Evolutionary conservation across 352 stramenopile species (phyloP).

Genomic region (Chrysophaeum taylorii): DNA sequence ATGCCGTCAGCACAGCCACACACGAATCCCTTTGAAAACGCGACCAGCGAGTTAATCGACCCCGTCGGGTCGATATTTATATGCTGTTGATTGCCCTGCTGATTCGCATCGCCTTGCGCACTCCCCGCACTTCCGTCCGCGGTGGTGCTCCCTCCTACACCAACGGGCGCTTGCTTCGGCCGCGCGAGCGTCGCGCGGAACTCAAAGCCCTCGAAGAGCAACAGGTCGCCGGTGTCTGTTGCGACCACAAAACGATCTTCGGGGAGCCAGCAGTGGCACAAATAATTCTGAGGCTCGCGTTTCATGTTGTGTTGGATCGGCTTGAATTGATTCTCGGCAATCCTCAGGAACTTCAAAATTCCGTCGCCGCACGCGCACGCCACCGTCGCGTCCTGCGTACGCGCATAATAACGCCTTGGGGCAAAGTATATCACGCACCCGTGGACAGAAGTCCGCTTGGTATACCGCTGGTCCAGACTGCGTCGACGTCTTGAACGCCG

Average conservation of each 20-base stretch:
- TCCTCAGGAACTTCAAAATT: conserved; percentile 72
- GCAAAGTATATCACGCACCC: too few species aligned
- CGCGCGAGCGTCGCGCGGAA: conserved; percentile 54
- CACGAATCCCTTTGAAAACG: conserved; percentile 72
- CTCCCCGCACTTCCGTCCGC: conserved; percentile 63
- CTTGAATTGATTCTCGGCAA: conserved; percentile 53
- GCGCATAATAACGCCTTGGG: too few species aligned
- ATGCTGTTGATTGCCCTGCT: not conserved
- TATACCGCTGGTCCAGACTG: conserved; percentile 49
- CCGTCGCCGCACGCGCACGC: too few species aligned
- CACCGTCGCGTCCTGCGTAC: too few species aligned
- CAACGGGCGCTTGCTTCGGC: too few species aligned
- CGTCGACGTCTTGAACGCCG: conserved; percentile 44
- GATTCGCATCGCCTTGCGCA: conserved; percentile 30
- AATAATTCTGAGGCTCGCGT: conserved; percentile 57
- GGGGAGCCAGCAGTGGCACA: conserved; percentile 74
- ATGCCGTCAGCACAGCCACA: conserved; percentile 51
- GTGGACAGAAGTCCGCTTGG: conserved; percentile 73
- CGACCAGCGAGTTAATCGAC: conserved; percentile 64
- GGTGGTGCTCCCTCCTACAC: too few species aligned
- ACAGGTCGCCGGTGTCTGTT: conserved; percentile 50
- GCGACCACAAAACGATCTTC: conserved; percentile 76
- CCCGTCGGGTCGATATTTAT: too few species aligned
- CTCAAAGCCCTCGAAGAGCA: conserved; percentile 83
- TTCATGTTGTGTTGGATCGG: conserved; percentile 40